These are phyloP conservation scores for Phytophthora melonis DNA, from an alignment of 352 stramenopile species.

Conservation along the genomic window DNA sequence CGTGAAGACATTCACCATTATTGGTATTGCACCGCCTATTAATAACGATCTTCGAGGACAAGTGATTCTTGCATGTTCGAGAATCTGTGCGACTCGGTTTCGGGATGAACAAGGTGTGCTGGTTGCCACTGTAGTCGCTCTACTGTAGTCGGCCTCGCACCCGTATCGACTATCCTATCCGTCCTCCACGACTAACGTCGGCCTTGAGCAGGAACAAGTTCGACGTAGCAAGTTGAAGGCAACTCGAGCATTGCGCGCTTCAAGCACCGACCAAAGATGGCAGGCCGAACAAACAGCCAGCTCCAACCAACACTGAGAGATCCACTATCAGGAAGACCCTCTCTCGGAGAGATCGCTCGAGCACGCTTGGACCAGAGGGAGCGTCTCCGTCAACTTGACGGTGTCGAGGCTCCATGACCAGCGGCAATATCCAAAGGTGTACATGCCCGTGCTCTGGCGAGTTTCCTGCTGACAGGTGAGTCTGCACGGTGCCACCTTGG, in stretches of 20 bases:
- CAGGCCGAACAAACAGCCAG: neutral
- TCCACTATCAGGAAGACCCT: neutral
- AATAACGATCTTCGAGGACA: no score
- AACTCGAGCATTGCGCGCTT: constrained; percentile 1
- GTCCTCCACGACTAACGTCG: neutral
- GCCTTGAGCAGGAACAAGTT: neutral
- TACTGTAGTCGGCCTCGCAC: neutral
- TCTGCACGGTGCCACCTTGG: constrained; percentile 23
- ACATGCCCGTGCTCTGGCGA: constrained; percentile 8
- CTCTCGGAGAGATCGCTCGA: neutral
- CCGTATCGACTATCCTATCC: constrained; percentile 14
- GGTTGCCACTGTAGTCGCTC: constrained; percentile 11
- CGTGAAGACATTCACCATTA: no score
- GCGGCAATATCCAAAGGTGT: constrained; percentile 3
- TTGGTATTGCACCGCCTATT: no score
- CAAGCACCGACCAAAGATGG: constrained; percentile 16
- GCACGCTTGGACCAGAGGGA: constrained; percentile 5
- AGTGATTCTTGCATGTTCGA: no score
- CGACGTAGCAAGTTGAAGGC: neutral
- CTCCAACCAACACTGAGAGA: neutral
- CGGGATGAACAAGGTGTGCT: constrained; percentile 25
- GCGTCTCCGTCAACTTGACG: neutral
- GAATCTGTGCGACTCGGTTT: no score
- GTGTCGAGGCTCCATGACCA: constrained; percentile 7
- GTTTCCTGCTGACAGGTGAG: constrained; percentile 2